Evolutionary conservation across 139 green algal species (phyloP).

Genomic region (Spirogloea muscicola): DNA sequence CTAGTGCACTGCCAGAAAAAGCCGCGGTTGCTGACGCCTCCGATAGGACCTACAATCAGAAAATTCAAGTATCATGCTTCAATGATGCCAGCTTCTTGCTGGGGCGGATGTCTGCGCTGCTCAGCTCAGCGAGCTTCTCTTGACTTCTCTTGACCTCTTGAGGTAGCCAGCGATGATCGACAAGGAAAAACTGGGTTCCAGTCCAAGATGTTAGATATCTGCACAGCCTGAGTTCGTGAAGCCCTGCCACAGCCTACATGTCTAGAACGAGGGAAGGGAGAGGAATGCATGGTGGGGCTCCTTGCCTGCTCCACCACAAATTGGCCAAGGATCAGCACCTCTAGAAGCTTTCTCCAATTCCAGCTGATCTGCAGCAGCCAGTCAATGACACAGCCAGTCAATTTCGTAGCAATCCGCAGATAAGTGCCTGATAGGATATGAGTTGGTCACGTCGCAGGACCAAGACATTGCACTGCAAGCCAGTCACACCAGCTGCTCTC

Average conservation of each 20-base stretch:
- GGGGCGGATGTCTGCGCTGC: too few species aligned
- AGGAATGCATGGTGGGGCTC: not conserved
- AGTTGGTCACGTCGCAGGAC: too few species aligned
- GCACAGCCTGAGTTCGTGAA: not conserved
- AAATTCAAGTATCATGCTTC: not conserved
- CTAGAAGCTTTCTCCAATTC: constrained; percentile 67
- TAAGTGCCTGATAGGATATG: too few species aligned
- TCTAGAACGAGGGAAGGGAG: not conserved
- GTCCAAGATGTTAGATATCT: not conserved
- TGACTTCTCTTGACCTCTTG: too few species aligned
- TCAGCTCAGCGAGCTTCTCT: not conserved
- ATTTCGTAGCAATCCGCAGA: too few species aligned
- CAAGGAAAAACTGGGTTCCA: not conserved
- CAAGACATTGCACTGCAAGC: too few species aligned
- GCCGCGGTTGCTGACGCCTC: constrained; percentile 10
- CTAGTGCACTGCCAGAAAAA: not conserved
- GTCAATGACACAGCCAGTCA: too few species aligned
- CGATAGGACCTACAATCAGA: not conserved
- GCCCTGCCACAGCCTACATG: not conserved
- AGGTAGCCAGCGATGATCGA: not conserved
- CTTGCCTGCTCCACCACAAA: constrained; percentile 74
- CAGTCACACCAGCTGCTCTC: too few species aligned
- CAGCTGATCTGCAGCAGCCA: constrained; percentile 51
- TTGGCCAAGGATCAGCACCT: constrained; percentile 72
- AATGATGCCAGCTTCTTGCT: not conserved